phyloP scores from a whole-genome alignment of 176 grass and related monocot species.

The Ensete ventricosum region DNA sequence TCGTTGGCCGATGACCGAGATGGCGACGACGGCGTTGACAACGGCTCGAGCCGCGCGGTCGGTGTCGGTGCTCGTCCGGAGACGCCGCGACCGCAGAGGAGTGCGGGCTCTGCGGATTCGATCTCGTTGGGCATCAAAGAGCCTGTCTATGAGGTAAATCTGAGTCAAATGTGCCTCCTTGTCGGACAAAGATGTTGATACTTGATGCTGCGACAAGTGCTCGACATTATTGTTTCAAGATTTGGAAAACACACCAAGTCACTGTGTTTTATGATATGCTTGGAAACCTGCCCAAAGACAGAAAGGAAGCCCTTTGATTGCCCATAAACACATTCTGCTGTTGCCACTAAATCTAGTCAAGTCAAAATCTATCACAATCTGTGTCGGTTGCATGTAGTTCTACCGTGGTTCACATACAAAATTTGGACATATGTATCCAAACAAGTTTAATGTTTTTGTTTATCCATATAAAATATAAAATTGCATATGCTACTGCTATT shows the following conservation, averaged over 20 bases:
- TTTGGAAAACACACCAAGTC: too few species aligned
- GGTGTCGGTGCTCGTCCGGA: background rate
- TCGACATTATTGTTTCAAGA: background rate
- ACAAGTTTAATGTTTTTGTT: background rate
- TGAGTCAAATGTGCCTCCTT: background rate
- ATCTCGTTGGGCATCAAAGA: conserved; percentile 76
- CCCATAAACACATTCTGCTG: too few species aligned
- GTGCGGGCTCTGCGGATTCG: conserved; percentile 37
- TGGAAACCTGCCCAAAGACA: background rate
- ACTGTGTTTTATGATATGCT: too few species aligned
- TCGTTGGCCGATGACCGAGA: background rate
- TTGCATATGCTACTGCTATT: background rate
- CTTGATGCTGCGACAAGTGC: background rate
- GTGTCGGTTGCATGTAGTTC: background rate
- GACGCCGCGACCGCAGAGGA: conserved; percentile 4
- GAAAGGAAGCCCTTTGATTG: background rate
- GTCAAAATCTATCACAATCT: background rate
- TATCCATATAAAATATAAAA: too few species aligned
- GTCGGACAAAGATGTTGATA: background rate
- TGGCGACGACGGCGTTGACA: conserved; percentile 10
- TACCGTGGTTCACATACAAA: background rate
- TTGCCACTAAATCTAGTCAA: too few species aligned
- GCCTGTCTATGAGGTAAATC: conserved; percentile 71
- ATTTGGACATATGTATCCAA: background rate
- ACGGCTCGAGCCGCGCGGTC: background rate